A percentile compares a stretch with the other conserved stretches of the same genome.
Evolutionary conservation across 176 grass and related monocot genomes (phyloP).

Genomic region (Rhynchospora tenuis): DNA sequence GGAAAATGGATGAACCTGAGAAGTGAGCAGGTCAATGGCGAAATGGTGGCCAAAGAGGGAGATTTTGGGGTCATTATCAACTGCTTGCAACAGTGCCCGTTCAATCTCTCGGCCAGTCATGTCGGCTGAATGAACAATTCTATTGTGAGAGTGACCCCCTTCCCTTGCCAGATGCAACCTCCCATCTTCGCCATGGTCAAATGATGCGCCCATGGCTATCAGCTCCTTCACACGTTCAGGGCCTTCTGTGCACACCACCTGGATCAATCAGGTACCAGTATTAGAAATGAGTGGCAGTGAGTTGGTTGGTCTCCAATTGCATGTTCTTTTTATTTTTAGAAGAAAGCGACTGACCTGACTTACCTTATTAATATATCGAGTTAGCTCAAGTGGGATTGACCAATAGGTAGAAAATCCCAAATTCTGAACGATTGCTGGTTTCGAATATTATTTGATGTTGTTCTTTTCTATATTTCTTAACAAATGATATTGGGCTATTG

Average conservation of each 20-base stretch:
- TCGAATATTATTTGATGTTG: background rate
- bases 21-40: constrained; percentile 82
- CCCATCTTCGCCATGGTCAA: constrained; percentile 93
- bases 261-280: background rate
- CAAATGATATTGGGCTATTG: background rate
- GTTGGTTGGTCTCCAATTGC: background rate
- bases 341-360: background rate
- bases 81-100: constrained; percentile 77
- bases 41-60: constrained; percentile 81
- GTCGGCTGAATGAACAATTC: constrained; percentile 92
- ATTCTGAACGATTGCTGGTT: background rate
- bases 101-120: constrained; percentile 97
- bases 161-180: constrained; percentile 88
- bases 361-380: background rate
- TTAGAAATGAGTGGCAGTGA: background rate
- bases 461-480: background rate
- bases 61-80: constrained; percentile 84
- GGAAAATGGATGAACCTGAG: constrained; percentile 48
- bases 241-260: constrained; percentile 98
- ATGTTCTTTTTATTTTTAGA: background rate
- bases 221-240: constrained; percentile 90
- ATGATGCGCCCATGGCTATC: constrained; percentile 90
- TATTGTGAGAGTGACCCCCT: constrained; percentile 97
- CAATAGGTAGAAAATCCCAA: background rate
- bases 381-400: background rate